phyloP scores from a whole-genome alignment of 345 rosid species.

The Euclidium syriacum region DNA sequence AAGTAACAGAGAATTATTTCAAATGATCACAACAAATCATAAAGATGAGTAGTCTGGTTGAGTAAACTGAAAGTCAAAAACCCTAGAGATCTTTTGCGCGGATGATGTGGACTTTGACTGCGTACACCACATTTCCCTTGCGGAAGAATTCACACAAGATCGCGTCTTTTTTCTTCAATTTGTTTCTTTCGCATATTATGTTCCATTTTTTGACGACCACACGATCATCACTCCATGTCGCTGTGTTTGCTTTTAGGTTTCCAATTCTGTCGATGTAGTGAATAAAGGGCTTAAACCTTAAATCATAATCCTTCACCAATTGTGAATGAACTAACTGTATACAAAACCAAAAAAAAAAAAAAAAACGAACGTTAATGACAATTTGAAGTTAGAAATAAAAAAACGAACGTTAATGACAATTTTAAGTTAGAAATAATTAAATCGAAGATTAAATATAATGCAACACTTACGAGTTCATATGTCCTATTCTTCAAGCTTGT shows the following conservation, averaged over 20 bases:
- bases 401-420: neutral
- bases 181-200: constrained; percentile 2
- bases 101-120: constrained; percentile 17
- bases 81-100: neutral
- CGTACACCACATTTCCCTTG: neutral
- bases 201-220: constrained; percentile 12
- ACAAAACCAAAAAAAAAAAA: neutral
- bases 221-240: neutral
- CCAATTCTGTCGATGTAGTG: neutral
- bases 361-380: neutral
- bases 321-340: constrained; percentile 25
- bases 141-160: constrained; percentile 27
- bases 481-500: constrained; percentile 19
- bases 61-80: too few relatives aligned
- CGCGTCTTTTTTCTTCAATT: neutral
- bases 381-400: neutral
- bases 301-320: constrained; percentile 9
- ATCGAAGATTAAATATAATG: neutral
- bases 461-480: constrained; percentile 16
- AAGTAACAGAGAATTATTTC: neutral
- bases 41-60: neutral
- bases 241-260: neutral
- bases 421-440: neutral
- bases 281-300: neutral
- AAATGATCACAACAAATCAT: neutral